These are phyloP conservation scores for Lactarius trivialis DNA, from an alignment of 768 basidiomycete species.

Conservation along the genomic window DNA sequence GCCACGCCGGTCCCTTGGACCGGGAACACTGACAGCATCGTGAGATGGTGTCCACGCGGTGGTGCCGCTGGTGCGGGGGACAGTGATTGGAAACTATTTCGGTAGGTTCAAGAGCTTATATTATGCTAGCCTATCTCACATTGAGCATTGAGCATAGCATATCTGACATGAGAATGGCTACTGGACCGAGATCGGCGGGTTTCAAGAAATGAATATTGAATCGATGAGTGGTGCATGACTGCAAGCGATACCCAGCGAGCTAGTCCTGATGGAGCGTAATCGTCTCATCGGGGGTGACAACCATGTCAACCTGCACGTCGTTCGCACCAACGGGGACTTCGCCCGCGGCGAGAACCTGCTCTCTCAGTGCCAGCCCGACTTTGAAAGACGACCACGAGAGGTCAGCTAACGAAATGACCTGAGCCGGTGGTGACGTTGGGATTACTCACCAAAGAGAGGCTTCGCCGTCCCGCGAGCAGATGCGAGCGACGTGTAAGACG, in stretches of 20 bases:
- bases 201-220: not conserved
- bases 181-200: not conserved
- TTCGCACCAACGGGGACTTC: slow-evolving; percentile 47
- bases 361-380: slow-evolving; percentile 63
- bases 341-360: slow-evolving; percentile 51
- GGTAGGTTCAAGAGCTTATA: not conserved
- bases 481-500: slow-evolving; percentile 38
- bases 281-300: slow-evolving; percentile 45
- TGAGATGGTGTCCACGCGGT: not conserved
- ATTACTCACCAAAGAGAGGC: slow-evolving; percentile 52
- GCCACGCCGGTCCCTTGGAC: too few species aligned
- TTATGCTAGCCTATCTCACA: too few species aligned
- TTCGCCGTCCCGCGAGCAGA: slow-evolving; percentile 34
- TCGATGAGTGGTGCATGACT: not conserved
- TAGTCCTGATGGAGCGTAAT: slow-evolving; percentile 10
- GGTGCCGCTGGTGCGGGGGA: not conserved
- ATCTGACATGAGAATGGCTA: not conserved
- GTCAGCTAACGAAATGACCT: slow-evolving; percentile 7
- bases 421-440: slow-evolving; percentile 1
- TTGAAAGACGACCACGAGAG: slow-evolving; percentile 26
- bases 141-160: not conserved
- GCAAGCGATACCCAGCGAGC: not conserved
- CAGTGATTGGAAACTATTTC: not conserved
- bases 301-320: slow-evolving; percentile 60
- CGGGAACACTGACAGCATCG: not conserved